Evolutionary conservation across 1,139 yeast species (phyloP), one percentile per base, ranked within the genome.

Genomic region (Ogataea hybrid): DNA sequence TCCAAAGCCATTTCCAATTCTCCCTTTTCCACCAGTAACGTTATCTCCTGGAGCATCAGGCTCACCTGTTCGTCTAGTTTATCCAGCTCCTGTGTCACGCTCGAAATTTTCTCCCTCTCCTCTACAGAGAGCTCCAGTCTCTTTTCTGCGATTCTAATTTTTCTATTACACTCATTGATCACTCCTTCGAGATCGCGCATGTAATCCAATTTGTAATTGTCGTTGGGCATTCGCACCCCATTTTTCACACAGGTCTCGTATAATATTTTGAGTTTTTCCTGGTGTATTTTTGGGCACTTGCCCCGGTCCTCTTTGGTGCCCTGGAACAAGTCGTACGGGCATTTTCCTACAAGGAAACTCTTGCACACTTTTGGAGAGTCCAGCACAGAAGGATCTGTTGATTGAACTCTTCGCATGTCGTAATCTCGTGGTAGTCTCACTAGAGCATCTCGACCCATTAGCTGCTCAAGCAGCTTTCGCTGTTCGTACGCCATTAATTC

Each of bases 301-400:
- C 97, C 96, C 46, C 86, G 62, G 58, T 85, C 89, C 58, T 85
- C 87, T 61, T 88, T 89, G 12, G 97, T 86, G 5, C 88, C 88
- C 12, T 75, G 75, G 57, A 90, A 84, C 43, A 90, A 62, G 54
- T 89, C 96, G 61, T 85, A 86, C 0, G 96, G 94, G 56, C 97
- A 90, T n/a, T 78, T 76, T 1, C 95, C 96, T 6, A 88, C 88
- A 12, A 92, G 62, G 60, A 82, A 90, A 21, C 87, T 72, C 58
- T 85, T 84, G 62, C 97, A 90, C 10, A 89, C 81, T 36, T 78
- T 69, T 14, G 82, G 77, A 48, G 83, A 85, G 21, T 79, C 71
- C 54, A 89, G 64, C n/a, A 72, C 71, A 11, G 49, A 33, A 8
- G 58, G 56, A 37, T 51, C 54, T 15, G 55, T 41, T 25, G 49